Evolutionary conservation across 345 rosid genomes (phyloP), one percentile per base, ranked within the genome.

Genomic region (Pseudoturritis turrita): DNA sequence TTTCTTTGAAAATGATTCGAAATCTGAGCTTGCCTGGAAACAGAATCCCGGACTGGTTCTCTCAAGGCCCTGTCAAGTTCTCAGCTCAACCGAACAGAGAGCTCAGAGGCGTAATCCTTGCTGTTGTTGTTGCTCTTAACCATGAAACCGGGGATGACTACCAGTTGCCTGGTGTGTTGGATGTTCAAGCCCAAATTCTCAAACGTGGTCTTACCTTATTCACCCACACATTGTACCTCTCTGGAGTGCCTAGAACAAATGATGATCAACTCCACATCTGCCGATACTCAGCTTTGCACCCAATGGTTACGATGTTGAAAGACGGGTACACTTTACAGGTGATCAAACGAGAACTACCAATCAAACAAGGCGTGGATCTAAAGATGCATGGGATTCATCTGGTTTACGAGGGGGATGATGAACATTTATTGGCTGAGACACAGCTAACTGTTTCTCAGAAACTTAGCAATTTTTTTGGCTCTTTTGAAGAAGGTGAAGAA

Each of bases 21-120:
- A 46, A 73, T 71, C 72, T 85, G 35, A 83, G 88, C 57, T 57
- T 90, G 60, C 91, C 94, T 12, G 94, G 91, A 53, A 81, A 83
- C 49, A 73, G 55, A 43, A 68, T 83, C 44, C 93, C 93, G 12
- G 50, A 64, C 43, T 90, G 93, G 93, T 83, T 86, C 71, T 50
- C 75, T 23, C 81, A 69, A 39, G 83, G 78, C 9, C 50, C 19
- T 5, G 37, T 80, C 11, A 61, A 13, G 2, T 84, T 70, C 43
- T 60, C 85, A 19, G 71, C 81, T 67, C 85, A 45, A 0, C 78
- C 60, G 23, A 87, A 81, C 80, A 50, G 36, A 1, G 57, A 77
- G 54, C 70, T 90, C 22, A 83, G 35, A 70, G 86, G 79, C 18
- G 63, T 88, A 54, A 59, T 85, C 33, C 6, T 90, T 1, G 83